Evolutionary conservation across 1,284 basidiomycete genomes (phyloP).

Genomic region (Pterulicium gracile): DNA sequence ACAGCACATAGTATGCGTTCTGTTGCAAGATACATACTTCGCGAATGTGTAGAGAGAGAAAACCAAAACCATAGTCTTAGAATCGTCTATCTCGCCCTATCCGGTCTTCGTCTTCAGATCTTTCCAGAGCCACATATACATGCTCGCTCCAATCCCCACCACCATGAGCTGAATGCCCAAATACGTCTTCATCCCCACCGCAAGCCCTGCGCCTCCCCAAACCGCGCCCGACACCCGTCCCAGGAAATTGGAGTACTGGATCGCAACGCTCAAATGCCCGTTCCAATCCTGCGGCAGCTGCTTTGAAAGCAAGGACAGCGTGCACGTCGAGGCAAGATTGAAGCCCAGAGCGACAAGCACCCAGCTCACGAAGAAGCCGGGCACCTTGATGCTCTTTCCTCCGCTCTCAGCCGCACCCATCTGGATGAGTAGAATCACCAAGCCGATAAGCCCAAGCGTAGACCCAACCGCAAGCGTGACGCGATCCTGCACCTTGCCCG

Average conservation of each 20-base stretch:
- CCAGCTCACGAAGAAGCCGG: constrained; percentile 52
- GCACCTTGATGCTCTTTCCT: constrained; percentile 31
- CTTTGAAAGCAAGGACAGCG: constrained; percentile 54
- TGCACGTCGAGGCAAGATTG: constrained; percentile 57
- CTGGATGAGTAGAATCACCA: constrained; percentile 39
- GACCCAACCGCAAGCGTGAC: constrained; percentile 44
- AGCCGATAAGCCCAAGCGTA: constrained; percentile 37
- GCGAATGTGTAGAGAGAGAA: too few relatives aligned
- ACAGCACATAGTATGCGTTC: too few relatives aligned
- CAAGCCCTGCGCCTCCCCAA: constrained; percentile 56
- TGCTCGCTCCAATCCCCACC: constrained; percentile 43
- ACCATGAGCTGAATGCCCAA: constrained; percentile 52
- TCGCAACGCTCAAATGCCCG: constrained; percentile 38
- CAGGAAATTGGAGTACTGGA: constrained; percentile 59
- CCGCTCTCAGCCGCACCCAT: constrained; percentile 19
- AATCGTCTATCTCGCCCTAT: too few relatives aligned
- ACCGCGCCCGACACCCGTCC: constrained; percentile 55
- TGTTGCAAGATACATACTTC: too few relatives aligned
- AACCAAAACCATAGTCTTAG: too few relatives aligned
- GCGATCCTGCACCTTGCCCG: constrained; percentile 50
- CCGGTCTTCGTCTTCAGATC: constrained; percentile 58
- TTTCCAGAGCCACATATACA: constrained; percentile 48
- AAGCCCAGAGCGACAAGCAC: constrained; percentile 59
- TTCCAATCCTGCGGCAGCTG: constrained; percentile 57
- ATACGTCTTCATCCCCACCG: constrained; percentile 53